phyloP scores from a whole-genome alignment of 2,329 filamentous ascomycete genomes.

The Exophiala mesophila region DNA sequence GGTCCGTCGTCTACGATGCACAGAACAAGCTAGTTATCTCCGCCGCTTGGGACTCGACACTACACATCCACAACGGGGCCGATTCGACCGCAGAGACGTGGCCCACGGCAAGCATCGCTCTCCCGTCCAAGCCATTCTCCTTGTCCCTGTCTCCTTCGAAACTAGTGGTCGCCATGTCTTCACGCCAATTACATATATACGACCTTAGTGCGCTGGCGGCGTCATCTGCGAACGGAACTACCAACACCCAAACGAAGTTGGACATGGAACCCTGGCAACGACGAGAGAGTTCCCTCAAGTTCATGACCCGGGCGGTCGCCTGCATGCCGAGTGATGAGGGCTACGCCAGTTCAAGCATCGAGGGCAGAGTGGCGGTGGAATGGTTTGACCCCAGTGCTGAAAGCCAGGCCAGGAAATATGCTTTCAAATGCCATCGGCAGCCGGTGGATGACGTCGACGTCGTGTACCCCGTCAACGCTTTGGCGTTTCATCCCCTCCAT shows the following conservation, averaged over 20 bases:
- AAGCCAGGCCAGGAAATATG: constrained; percentile 89
- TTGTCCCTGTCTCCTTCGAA: constrained; percentile 74
- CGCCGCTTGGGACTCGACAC: constrained; percentile 86
- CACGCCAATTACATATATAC: constrained; percentile 90
- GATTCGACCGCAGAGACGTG: constrained; percentile 39
- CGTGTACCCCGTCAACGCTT: constrained; percentile 85
- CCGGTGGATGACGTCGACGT: constrained; percentile 65
- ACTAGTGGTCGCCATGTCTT: constrained; percentile 92
- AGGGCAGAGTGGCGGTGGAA: constrained; percentile 92
- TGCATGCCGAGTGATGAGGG: constrained; percentile 97
- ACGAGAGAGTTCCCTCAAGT: constrained; percentile 89
- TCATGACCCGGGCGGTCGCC: constrained; percentile 85
- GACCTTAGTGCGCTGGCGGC: constrained; percentile 66
- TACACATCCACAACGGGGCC: constrained; percentile 68
- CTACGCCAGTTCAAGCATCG: constrained; percentile 87
- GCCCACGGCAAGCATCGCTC: constrained; percentile 59
- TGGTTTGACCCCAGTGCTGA: constrained; percentile 91
- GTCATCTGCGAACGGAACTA: constrained; percentile 47
- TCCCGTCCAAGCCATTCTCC: constrained; percentile 86
- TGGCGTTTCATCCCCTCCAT: constrained; percentile 76
- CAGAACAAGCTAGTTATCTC: constrained; percentile 76
- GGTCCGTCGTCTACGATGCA: constrained; percentile 75
- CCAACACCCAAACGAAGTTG: constrained; percentile 39
- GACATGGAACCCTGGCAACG: constrained; percentile 80
- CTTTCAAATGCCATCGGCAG: constrained; percentile 96